Evolutionary conservation across 164 flowering plant genomes (phyloP).

Genomic region (Dillenia suffruticosa): DNA sequence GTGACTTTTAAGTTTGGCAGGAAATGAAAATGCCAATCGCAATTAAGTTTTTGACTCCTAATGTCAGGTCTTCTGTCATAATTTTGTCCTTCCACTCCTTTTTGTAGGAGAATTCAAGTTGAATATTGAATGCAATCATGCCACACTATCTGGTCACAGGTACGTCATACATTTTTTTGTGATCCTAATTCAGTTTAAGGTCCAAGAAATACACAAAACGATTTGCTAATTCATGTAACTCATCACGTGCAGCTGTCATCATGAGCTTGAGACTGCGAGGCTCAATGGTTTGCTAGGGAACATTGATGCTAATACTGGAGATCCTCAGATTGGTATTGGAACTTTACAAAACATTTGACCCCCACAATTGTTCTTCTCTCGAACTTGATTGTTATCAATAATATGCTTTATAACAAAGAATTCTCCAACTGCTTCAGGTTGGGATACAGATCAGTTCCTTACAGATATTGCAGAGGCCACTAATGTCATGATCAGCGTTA

Average conservation of each 20-base stretch:
- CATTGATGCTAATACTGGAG: constrained; percentile 95
- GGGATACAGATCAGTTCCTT: constrained; percentile 98
- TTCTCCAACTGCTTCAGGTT: constrained; percentile 45
- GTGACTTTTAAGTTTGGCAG: too few relatives aligned
- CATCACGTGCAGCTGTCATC: constrained; percentile 67
- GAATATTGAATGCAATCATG: constrained; percentile 97
- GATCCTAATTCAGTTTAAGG: neutral
- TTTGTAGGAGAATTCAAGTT: constrained; percentile 80
- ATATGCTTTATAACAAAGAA: neutral
- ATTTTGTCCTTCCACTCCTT: neutral
- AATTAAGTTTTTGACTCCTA: too few relatives aligned
- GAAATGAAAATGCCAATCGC: too few relatives aligned
- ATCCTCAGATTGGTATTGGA: constrained; percentile 80
- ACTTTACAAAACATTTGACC: neutral
- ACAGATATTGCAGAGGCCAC: constrained; percentile 91
- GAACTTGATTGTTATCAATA: neutral
- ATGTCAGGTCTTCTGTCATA: too few relatives aligned
- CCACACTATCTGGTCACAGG: constrained; percentile 95
- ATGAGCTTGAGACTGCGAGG: constrained; percentile 98
- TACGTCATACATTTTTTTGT: constrained; percentile 10
- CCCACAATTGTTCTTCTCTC: neutral
- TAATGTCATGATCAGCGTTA: constrained; percentile 75
- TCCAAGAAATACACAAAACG: neutral
- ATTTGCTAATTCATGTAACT: neutral
- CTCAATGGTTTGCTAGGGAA: constrained; percentile 89